phyloP scores from a whole-genome alignment of 176 grass and related monocot species.

The Aegilops sharonensis region DNA sequence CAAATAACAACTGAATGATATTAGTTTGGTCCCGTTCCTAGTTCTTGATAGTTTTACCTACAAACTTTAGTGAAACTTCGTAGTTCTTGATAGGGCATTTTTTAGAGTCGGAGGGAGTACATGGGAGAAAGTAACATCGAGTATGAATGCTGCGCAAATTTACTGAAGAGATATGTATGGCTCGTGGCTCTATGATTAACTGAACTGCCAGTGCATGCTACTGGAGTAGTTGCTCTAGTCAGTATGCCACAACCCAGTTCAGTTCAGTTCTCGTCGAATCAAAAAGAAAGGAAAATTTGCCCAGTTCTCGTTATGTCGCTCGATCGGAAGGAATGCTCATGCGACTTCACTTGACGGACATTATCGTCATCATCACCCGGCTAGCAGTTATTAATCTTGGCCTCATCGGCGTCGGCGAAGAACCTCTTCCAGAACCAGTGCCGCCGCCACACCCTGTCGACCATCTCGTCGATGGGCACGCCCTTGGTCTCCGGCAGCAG shows the following conservation, averaged over 20 bases:
- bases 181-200: not conserved
- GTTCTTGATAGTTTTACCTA: too few species aligned
- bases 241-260: not conserved
- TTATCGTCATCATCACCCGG: not conserved
- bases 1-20: not conserved
- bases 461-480: conserved; percentile 96
- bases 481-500: conserved; percentile 83
- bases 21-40: too few species aligned
- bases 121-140: too few species aligned
- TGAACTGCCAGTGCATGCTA: not conserved
- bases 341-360: not conserved
- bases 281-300: not conserved
- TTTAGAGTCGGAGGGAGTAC: too few species aligned
- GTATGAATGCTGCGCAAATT: too few species aligned
- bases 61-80: too few species aligned
- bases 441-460: not conserved
- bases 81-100: too few species aligned
- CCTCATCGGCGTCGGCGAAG: not conserved
- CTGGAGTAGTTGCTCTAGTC: too few species aligned
- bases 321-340: too few species aligned
- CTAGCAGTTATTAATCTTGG: not conserved
- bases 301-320: not conserved
- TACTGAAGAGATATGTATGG: not conserved
- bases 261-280: not conserved
- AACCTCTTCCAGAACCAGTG: not conserved